Evolutionary conservation across 2,329 filamentous ascomycete genomes (phyloP).

Genomic region (Colletotrichum limetticola): DNA sequence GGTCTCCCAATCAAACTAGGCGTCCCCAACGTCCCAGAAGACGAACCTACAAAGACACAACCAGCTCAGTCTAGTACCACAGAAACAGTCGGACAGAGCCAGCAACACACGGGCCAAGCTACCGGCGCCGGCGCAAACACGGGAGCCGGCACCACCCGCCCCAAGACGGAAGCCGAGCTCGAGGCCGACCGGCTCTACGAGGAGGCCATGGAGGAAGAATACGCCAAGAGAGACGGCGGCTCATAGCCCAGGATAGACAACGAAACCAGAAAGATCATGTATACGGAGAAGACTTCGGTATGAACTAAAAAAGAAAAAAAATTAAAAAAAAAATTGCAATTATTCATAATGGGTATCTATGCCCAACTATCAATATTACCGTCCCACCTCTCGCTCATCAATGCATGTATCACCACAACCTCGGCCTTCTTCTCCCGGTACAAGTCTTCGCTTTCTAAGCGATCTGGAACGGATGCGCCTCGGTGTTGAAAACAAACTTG

Average conservation of each 20-base stretch:
- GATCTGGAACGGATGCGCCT: slow-evolving; percentile 55
- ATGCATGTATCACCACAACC: neutral
- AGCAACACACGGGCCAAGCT: slow-evolving; percentile 18
- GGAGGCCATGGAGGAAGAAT: slow-evolving; percentile 66
- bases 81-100: neutral
- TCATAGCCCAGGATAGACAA: slow-evolving; percentile 42
- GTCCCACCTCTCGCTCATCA: neutral
- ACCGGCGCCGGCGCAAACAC: slow-evolving; percentile 60
- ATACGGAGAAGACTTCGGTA: neutral
- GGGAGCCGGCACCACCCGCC: slow-evolving; percentile 56
- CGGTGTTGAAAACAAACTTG: slow-evolving; percentile 62
- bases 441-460: neutral
- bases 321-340: neutral
- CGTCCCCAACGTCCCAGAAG: slow-evolving; percentile 17
- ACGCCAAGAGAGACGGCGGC: slow-evolving; percentile 65
- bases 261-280: neutral
- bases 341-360: slow-evolving; percentile 18
- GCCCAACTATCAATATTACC: slow-evolving; percentile 2
- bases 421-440: no score
- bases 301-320: neutral
- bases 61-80: neutral
- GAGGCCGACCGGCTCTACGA: slow-evolving; percentile 63
- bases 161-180: slow-evolving; percentile 60
- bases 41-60: neutral
- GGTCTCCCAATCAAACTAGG: slow-evolving; percentile 39